These are phyloP conservation scores for Ogataea nitratoaversa DNA, from an alignment of 805 yeast genomes.

Conservation along the genomic window DNA sequence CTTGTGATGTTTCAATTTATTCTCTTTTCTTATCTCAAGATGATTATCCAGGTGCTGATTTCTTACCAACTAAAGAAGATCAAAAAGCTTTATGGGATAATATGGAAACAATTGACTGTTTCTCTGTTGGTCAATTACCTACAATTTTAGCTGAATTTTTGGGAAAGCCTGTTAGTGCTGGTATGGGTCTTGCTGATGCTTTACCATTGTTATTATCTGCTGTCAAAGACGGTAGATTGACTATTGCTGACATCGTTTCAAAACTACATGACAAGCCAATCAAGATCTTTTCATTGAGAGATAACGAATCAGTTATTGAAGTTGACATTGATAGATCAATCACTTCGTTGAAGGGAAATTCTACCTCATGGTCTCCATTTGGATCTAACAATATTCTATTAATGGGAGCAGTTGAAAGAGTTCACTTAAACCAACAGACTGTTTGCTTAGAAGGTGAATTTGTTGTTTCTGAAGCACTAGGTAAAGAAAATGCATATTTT, in stretches of 20 bases:
- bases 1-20: slow-evolving; percentile 84
- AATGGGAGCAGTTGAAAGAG: slow-evolving; percentile 86
- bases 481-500: slow-evolving; percentile 49
- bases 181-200: slow-evolving; percentile 75
- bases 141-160: slow-evolving; percentile 62
- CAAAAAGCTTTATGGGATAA: slow-evolving; percentile 80
- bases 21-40: slow-evolving; percentile 72
- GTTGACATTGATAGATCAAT: slow-evolving; percentile 72
- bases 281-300: slow-evolving; percentile 76
- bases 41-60: slow-evolving; percentile 64
- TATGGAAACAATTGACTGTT: slow-evolving; percentile 71
- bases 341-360: slow-evolving; percentile 36
- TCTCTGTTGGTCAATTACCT: slow-evolving; percentile 81
- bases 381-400: slow-evolving; percentile 40
- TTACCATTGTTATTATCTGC: slow-evolving; percentile 80
- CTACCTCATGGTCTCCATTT: slow-evolving; percentile 51
- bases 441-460: slow-evolving; percentile 81
- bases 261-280: slow-evolving; percentile 81
- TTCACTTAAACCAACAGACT: slow-evolving; percentile 70
- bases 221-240: slow-evolving; percentile 65
- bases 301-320: slow-evolving; percentile 75
- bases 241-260: slow-evolving; percentile 64
- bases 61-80: slow-evolving; percentile 77
- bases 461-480: slow-evolving; percentile 55
- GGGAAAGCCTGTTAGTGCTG: slow-evolving; percentile 59